Base-by-base conservation (phyloP, 2,329 filamentous ascomycete genomes). In the Ustulina deusta region DNA sequence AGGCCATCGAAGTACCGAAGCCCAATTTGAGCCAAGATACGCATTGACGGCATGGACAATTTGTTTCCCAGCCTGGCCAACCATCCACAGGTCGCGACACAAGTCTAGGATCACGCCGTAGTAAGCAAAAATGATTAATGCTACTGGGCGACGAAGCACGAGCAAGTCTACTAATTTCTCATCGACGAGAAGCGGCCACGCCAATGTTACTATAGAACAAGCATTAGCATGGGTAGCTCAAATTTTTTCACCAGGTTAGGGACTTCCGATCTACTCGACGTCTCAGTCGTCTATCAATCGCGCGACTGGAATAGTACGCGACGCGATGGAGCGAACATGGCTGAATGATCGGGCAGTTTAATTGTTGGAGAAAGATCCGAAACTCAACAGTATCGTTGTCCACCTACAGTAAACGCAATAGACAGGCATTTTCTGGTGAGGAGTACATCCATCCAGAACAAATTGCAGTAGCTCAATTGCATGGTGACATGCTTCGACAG, bases 151-250 rank as follows among this genome's bases (percentile, higher is more conserved):
- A 13, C 67, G 64, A 15, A 69, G 29, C 25, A 65, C 64, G n/a
- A 68, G 44, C n/a, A 71, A 29, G 44, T 71, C 67, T 11, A 62
- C 48, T 13, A 69, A 46, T n/a, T 61, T 65, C 13, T 70, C 56
- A 3, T 59, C 44, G 9, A 61, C 32, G 22, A 69, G 49, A 34
- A 69, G 46, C 1, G 67, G 64, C 64, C 67, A 71, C 6, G 61
- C 49, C 7, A 68, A 54, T 11, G 48, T 69, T 25, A 62, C 61
- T 68, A 65, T 17, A 56, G 40, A 42, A 25, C 13, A 22, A 22
- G 13, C 2, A 32, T 68, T 49, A 63, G 63, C 27, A 55, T 29
- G 34, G n/a, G 44, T 15, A 5, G 13, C 38, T 52, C 13, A 13
- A 54, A n/a, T 44, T 34, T 40, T 29, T 25, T n/a, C 11, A 46